phyloP scores from a whole-genome alignment of 108 stramenopile genomes.

The Cyclotella atomus region DNA sequence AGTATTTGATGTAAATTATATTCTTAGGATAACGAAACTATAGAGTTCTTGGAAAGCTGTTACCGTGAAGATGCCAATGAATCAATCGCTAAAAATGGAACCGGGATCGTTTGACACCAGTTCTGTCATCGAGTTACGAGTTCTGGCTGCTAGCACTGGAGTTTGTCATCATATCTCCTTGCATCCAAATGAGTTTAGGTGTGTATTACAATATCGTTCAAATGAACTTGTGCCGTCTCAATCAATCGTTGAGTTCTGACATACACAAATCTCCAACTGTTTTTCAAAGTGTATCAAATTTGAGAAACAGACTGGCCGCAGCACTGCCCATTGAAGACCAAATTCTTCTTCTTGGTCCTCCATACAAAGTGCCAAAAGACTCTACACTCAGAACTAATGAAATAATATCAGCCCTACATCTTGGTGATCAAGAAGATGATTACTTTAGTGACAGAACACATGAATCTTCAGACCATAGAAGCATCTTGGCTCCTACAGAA shows the following conservation, averaged over 20 bases:
- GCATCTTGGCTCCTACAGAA: constrained; percentile 70
- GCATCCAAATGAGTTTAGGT: constrained; percentile 28
- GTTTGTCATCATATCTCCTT: constrained; percentile 30
- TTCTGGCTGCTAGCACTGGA: constrained; percentile 46
- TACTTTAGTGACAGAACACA: constrained; percentile 10
- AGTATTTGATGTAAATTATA: too few relatives aligned
- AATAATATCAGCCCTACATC: constrained; percentile 67
- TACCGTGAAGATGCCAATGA: constrained; percentile 7
- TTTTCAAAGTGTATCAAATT: constrained; percentile 63
- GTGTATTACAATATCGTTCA: too few relatives aligned
- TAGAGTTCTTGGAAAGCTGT: not conserved
- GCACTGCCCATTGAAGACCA: constrained; percentile 77
- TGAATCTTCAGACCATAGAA: constrained; percentile 3
- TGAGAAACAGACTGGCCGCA: constrained; percentile 71
- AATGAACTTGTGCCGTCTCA: too few relatives aligned
- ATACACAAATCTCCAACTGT: not conserved
- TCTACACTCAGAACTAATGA: constrained; percentile 72
- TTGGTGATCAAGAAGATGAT: constrained; percentile 84
- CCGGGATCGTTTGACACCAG: constrained; percentile 5
- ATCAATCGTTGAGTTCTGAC: too few relatives aligned
- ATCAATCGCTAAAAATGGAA: not conserved
- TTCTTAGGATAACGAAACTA: too few relatives aligned
- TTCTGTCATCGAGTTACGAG: constrained; percentile 29
- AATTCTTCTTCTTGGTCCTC: constrained; percentile 82
- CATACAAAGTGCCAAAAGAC: constrained; percentile 87